Conservation (phyloP, 148 eudicot species). For the Tetragonia tetragonoides region DNA sequence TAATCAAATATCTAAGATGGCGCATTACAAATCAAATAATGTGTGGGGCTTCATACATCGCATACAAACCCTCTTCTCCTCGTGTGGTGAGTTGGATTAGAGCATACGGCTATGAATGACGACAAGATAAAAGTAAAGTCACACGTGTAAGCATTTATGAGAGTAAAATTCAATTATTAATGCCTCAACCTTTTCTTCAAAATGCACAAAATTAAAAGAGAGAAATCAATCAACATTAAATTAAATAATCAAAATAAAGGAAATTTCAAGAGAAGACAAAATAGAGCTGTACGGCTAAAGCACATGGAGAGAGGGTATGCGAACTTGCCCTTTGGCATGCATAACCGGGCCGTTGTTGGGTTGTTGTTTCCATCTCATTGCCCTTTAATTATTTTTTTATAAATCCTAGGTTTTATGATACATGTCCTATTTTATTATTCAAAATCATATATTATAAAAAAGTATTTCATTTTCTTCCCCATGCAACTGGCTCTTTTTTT, state of each 20-base stretch:
- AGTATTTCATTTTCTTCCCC: background rate
- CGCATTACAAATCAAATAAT: background rate
- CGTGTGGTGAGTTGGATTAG: constrained; percentile 23
- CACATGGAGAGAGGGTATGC: constrained; percentile 21
- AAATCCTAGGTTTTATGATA: constrained; percentile 13
- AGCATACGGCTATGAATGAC: constrained; percentile 16
- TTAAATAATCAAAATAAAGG: background rate
- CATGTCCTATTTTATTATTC: background rate
- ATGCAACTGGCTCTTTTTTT: background rate
- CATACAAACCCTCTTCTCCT: background rate
- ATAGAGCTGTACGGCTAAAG: constrained; percentile 14
- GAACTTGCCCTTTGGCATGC: constrained; percentile 26
- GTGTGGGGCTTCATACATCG: background rate
- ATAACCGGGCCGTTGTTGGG: constrained; percentile 16
- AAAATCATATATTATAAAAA: background rate
- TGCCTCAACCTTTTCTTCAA: background rate
- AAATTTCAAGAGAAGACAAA: background rate
- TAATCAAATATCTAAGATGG: background rate
- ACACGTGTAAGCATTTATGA: constrained; percentile 38
- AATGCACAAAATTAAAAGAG: background rate
- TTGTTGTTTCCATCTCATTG: constrained; percentile 31
- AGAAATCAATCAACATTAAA: too few relatives aligned
- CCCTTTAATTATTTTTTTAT: constrained; percentile 1
- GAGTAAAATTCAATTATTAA: constrained; percentile 17
- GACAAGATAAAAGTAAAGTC: constrained; percentile 28